These are phyloP conservation scores for Sarocladiaceae sp. DNA, from an alignment of 2,329 filamentous ascomycete genomes.

Conservation along the genomic window DNA sequence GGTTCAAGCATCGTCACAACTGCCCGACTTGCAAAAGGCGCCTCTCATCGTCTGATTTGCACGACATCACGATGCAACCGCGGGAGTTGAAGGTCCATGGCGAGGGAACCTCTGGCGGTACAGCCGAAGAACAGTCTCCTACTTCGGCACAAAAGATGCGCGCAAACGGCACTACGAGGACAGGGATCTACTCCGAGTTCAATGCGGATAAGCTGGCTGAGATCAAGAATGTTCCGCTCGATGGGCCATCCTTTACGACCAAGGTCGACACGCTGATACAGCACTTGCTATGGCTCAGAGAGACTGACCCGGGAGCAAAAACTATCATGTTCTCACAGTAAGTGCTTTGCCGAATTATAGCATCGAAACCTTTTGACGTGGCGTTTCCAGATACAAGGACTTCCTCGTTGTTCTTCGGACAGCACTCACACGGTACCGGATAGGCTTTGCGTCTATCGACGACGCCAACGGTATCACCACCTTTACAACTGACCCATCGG, in stretches of 20 bases:
- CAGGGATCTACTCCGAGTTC: conserved; percentile 71
- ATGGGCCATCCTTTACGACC: conserved; percentile 70
- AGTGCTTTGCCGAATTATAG: neutral
- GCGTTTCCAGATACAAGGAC: conserved; percentile 50
- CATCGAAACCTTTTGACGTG: conserved; percentile 10
- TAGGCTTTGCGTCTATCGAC: conserved; percentile 67
- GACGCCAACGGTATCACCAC: conserved; percentile 60
- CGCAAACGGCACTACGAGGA: conserved; percentile 22
- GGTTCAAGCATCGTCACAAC: conserved; percentile 67
- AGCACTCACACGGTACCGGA: conserved; percentile 65
- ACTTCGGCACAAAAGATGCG: conserved; percentile 9
- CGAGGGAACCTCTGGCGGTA: conserved; percentile 11
- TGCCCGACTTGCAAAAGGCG: conserved; percentile 80
- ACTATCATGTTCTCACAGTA: conserved; percentile 88
- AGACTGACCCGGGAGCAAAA: conserved; percentile 80
- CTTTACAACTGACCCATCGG: conserved; percentile 67
- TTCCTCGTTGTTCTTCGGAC: conserved; percentile 69
- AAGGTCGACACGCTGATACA: conserved; percentile 81
- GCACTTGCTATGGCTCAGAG: conserved; percentile 79
- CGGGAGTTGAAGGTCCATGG: conserved; percentile 61
- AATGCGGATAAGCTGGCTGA: conserved; percentile 63
- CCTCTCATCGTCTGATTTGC: conserved; percentile 62
- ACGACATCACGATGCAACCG: conserved; percentile 80
- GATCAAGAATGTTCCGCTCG: conserved; percentile 75
- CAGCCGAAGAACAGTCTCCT: neutral